Evolutionary conservation across 1,284 basidiomycete species (phyloP).

Genomic region (Ganoderma resinaceum): DNA sequence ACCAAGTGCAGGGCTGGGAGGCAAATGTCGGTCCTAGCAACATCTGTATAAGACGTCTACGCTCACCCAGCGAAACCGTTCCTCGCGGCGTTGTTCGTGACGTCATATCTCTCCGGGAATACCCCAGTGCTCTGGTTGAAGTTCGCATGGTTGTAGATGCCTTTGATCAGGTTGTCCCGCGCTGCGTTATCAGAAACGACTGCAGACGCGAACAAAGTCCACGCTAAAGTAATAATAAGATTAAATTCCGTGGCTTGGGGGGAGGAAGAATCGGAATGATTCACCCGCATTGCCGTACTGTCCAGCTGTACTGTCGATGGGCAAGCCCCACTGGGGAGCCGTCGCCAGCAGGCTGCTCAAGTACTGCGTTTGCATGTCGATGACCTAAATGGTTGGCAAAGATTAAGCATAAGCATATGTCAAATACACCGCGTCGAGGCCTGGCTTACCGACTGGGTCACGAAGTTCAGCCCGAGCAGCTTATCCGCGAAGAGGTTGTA

Average conservation of each 20-base stretch:
- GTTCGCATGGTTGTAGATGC: slow-evolving; percentile 32
- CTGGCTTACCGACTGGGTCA: slow-evolving; percentile 31
- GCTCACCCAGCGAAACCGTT: slow-evolving; percentile 32
- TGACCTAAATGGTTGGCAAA: slow-evolving; percentile 10
- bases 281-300: slow-evolving; percentile 22
- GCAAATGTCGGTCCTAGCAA: background rate
- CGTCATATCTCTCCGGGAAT: slow-evolving; percentile 32
- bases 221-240: slow-evolving; percentile 24
- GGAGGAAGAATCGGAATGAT: background rate
- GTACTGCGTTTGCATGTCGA: slow-evolving; percentile 19
- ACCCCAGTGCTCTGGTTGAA: slow-evolving; percentile 31
- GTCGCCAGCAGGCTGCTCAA: slow-evolving; percentile 16
- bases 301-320: slow-evolving; percentile 27
- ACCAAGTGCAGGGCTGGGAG: slow-evolving; percentile 30
- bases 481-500: slow-evolving; percentile 75
- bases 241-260: background rate
- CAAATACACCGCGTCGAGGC: background rate
- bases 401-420: too few relatives aligned
- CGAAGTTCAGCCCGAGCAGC: slow-evolving; percentile 46
- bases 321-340: slow-evolving; percentile 25
- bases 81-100: slow-evolving; percentile 16
- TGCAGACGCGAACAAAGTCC: slow-evolving; percentile 37
- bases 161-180: slow-evolving; percentile 32
- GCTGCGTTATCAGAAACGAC: slow-evolving; percentile 29
- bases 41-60: background rate